Base-by-base conservation (phyloP, 169 alveolate species). In the Besnoitia besnoiti region DNA sequence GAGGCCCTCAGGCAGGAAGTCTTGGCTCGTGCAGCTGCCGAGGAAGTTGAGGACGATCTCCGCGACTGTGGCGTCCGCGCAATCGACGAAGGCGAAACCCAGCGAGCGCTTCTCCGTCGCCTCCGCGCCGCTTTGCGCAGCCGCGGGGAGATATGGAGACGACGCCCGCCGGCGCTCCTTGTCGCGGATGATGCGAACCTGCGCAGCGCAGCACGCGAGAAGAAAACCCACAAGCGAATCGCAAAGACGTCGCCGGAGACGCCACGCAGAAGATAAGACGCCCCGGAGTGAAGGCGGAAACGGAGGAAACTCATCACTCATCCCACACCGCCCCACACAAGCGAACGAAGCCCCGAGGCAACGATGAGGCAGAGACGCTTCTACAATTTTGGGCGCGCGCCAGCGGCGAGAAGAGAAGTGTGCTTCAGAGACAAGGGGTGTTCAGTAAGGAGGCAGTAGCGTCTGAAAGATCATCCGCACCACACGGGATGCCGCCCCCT, bases 41-140 rank as follows among this genome's bases (percentile, higher is more conserved):
- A 77, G 87, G 33, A 77, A 77, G 39, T 21, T 24, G n/a, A 77
- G 59, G 42, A 77, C 33, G 24, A 77, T 2, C 59, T 77, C 30
- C 35, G 87, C 87, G 2, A 77, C 59, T 35, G 35, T 35, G 3
- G n/a, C 87, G 21, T 77, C 42, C 40, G 61, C 10, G 59, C 87
- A 77, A 35, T 77, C 87, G 42, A 77, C 87, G 59, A 77, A 77
- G 24, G 87, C 87, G 30, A 77, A 77, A 0, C 87, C 87, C 61
- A 37, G 55, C 33, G 87, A 77, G 12, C 87, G 49, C 87, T 77
- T 77, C 80, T 30, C 39, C 80, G 14, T 55, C 67, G 67, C 24
- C 24, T 21, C 30, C 67, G 67, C 12, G 67, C 67, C 67, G 30
- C 30, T 55, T 19, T n/a, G 44, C 46, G n/a, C 14, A 16, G 79